Evolutionary conservation across 176 grass and related monocot species (phyloP).

Genomic region (Musa itinerans): DNA sequence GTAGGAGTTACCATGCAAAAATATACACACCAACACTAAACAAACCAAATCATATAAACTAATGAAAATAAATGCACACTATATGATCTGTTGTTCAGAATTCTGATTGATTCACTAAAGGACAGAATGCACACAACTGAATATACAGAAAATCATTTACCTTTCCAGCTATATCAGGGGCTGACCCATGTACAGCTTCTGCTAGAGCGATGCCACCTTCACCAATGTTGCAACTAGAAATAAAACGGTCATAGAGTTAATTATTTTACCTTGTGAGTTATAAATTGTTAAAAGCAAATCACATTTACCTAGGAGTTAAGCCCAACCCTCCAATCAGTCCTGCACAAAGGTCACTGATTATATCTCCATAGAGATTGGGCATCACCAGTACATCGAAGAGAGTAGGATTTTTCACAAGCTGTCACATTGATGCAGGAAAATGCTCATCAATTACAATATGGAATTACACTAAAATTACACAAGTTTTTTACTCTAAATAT

Average conservation of each 20-base stretch:
- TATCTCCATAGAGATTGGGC: slow-evolving; percentile 98
- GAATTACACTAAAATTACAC: too few relatives aligned
- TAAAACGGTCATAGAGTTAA: too few relatives aligned
- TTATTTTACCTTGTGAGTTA: too few relatives aligned
- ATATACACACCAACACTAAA: background rate
- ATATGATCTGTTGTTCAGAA: too few relatives aligned
- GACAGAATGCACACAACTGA: background rate
- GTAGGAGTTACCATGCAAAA: slow-evolving; percentile 57
- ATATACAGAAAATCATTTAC: slow-evolving; percentile 20
- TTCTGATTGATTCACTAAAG: too few relatives aligned
- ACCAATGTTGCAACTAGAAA: slow-evolving; percentile 83
- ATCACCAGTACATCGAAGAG: slow-evolving; percentile 95
- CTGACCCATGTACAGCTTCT: slow-evolving; percentile 96
- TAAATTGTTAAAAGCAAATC: background rate
- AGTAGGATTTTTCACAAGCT: slow-evolving; percentile 87
- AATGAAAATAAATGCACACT: too few relatives aligned
- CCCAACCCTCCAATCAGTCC: slow-evolving; percentile 89
- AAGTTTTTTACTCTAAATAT: too few relatives aligned
- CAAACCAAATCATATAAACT: background rate
- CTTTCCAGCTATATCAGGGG: slow-evolving; percentile 96
- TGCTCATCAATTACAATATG: too few relatives aligned
- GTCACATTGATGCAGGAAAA: slow-evolving; percentile 11
- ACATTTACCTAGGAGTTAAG: slow-evolving; percentile 76
- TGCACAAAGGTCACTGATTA: slow-evolving; percentile 97
- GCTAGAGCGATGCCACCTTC: slow-evolving; percentile 94